A percentile compares a stretch with the other conserved stretches of the same genome.
Conservation (phyloP, 2,329 filamentous ascomycete genomes). For the Fusarium nurragi region DNA sequence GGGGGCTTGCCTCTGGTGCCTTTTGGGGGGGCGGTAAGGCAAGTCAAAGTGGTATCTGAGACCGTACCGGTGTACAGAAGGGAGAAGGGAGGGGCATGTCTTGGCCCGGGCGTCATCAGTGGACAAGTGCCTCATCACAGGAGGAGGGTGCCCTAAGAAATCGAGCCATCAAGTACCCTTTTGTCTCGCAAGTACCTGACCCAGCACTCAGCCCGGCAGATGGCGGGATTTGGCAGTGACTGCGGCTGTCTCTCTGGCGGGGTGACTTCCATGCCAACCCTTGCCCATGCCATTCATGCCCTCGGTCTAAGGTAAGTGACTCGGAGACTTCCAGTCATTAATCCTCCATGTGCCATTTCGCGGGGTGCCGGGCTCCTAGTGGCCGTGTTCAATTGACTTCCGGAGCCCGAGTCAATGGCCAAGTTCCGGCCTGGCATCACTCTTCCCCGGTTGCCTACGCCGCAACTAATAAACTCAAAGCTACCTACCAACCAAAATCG, state of each 20-base stretch:
- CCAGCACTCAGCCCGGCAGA: slow-evolving; percentile 20
- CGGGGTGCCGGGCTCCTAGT: slow-evolving; percentile 33
- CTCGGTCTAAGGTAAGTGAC: neutral
- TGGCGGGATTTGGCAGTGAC: slow-evolving; percentile 14
- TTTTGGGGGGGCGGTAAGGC: slow-evolving; percentile 27
- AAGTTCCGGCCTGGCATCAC: slow-evolving; percentile 22
- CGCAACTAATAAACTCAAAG: slow-evolving; percentile 22
- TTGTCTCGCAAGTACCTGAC: slow-evolving; percentile 33
- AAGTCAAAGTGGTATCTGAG: slow-evolving; percentile 30
- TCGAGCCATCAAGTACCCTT: slow-evolving; percentile 31
- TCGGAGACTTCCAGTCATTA: slow-evolving; percentile 17
- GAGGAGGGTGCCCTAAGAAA: slow-evolving; percentile 14
- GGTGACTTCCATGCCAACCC: slow-evolving; percentile 8
- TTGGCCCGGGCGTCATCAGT: slow-evolving; percentile 29
- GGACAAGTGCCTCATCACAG: neutral
- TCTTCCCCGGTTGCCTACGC: slow-evolving; percentile 30
- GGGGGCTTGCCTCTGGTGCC: slow-evolving; percentile 4
- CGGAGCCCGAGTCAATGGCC: slow-evolving; percentile 23
- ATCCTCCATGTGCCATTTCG: slow-evolving; percentile 31
- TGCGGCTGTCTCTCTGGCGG: slow-evolving; percentile 20
- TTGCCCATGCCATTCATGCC: neutral
- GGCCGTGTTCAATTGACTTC: slow-evolving; percentile 26
- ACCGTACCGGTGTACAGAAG: slow-evolving; percentile 16
- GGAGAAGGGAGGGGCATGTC: slow-evolving; percentile 13
- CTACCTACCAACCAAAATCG: neutral